Conservation (phyloP, 352 stramenopile species). For the Globisporangium paddicum region DNA sequence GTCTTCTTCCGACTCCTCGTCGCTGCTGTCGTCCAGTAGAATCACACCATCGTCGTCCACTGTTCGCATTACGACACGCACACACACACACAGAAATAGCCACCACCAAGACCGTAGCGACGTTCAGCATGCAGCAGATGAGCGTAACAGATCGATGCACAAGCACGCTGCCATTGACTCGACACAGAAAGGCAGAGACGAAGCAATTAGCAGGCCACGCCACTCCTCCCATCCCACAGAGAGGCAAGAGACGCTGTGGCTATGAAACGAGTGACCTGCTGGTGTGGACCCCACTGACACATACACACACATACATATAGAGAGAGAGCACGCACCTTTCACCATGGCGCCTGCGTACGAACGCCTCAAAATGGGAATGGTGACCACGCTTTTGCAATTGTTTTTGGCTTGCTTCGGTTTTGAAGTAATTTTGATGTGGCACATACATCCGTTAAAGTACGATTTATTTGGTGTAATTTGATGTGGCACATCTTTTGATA, state of each 20-base stretch:
- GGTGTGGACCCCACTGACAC: background rate
- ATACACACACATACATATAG: background rate
- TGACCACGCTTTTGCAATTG: background rate
- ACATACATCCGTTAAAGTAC: background rate
- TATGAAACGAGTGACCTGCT: background rate
- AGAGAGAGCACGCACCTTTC: conserved; percentile 6
- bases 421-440: background rate
- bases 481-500: too few species aligned
- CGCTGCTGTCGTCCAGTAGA: conserved; percentile 13
- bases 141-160: too few species aligned
- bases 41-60: conserved; percentile 19
- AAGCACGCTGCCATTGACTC: too few species aligned
- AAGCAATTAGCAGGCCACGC: too few species aligned
- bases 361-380: background rate
- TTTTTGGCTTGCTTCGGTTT: background rate
- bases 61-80: background rate
- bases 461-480: background rate
- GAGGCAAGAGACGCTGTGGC: background rate
- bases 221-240: background rate
- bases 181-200: too few species aligned
- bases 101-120: background rate
- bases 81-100: background rate
- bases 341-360: background rate
- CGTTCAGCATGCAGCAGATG: background rate
- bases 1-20: background rate